Evolutionary conservation across 306 rosid genomes (phyloP).

Genomic region (Adenanthera pavonina): DNA sequence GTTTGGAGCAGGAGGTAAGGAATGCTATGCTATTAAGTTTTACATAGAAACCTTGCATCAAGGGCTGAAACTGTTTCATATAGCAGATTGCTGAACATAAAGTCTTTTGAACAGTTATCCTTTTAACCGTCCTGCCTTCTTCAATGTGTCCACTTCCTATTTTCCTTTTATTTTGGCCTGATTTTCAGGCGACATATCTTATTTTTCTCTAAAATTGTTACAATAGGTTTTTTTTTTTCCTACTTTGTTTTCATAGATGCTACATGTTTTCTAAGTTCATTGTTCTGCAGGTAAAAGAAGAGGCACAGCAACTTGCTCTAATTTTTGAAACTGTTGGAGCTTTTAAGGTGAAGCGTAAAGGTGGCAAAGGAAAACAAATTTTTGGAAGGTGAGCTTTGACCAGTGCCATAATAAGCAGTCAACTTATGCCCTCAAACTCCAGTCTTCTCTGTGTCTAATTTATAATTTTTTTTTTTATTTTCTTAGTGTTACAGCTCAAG

Average conservation of each 20-base stretch:
- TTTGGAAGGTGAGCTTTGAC: slow-evolving; percentile 72
- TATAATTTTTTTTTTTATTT: slow-evolving; percentile 26
- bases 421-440: slow-evolving; percentile 15
- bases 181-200: slow-evolving; percentile 2
- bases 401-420: slow-evolving; percentile 19
- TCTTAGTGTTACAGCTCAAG: slow-evolving; percentile 89
- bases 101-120: slow-evolving; percentile 26
- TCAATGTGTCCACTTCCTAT: background rate
- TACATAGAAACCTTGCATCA: slow-evolving; percentile 17
- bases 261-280: slow-evolving; percentile 23
- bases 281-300: slow-evolving; percentile 79
- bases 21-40: slow-evolving; percentile 15
- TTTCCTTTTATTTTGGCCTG: slow-evolving; percentile 3
- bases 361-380: slow-evolving; percentile 94
- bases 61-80: slow-evolving; percentile 12
- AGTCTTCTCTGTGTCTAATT: slow-evolving; percentile 39
- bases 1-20: slow-evolving; percentile 27
- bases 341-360: slow-evolving; percentile 96
- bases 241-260: background rate
- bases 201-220: background rate
- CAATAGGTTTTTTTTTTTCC: background rate
- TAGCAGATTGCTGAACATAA: slow-evolving; percentile 19
- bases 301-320: slow-evolving; percentile 89
- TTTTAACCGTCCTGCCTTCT: background rate
- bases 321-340: slow-evolving; percentile 89